Percentiles rank a stretch among this genome's conserved stretches.
Evolutionary conservation across 495 filamentous ascomycete genomes (phyloP).

Genomic region (Stereocaulon alpinum): DNA sequence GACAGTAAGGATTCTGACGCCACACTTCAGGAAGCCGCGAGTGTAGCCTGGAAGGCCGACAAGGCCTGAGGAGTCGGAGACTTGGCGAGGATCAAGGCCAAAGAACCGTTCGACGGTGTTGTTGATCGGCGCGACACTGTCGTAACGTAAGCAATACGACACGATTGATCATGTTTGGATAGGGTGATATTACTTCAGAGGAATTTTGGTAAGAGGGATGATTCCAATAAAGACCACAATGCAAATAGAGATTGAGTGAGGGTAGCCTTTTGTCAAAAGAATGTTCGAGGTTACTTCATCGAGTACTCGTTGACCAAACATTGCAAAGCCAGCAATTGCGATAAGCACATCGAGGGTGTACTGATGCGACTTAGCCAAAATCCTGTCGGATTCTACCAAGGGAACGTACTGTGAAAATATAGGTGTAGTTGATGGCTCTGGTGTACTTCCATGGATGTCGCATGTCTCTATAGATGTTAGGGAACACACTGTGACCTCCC

Average conservation of each 20-base stretch:
- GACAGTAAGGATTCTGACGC: constrained; percentile 50
- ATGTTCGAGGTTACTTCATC: constrained; percentile 91
- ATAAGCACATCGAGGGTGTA: constrained; percentile 70
- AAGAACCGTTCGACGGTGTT: constrained; percentile 70
- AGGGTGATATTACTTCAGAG: constrained; percentile 57
- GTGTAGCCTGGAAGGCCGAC: constrained; percentile 46
- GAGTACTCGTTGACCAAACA: constrained; percentile 80
- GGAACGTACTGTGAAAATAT: constrained; percentile 69
- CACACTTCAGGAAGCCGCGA: constrained; percentile 47
- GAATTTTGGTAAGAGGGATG: constrained; percentile 90
- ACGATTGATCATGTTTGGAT: background rate
- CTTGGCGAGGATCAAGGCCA: constrained; percentile 52
- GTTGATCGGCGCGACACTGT: constrained; percentile 70
- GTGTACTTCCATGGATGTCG: constrained; percentile 81
- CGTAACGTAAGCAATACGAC: background rate
- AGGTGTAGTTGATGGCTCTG: constrained; percentile 67
- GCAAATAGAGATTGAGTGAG: constrained; percentile 57
- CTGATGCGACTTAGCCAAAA: constrained; percentile 29
- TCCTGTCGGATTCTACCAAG: background rate
- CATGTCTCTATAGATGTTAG: constrained; percentile 98
- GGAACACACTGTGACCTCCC: constrained; percentile 93
- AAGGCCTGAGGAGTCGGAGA: constrained; percentile 35
- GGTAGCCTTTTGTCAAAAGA: constrained; percentile 61
- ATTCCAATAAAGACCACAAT: constrained; percentile 81
- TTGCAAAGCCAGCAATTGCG: constrained; percentile 72